Evolutionary conservation across 768 basidiomycete genomes (phyloP).

Genomic region (Lactarius quietus): DNA sequence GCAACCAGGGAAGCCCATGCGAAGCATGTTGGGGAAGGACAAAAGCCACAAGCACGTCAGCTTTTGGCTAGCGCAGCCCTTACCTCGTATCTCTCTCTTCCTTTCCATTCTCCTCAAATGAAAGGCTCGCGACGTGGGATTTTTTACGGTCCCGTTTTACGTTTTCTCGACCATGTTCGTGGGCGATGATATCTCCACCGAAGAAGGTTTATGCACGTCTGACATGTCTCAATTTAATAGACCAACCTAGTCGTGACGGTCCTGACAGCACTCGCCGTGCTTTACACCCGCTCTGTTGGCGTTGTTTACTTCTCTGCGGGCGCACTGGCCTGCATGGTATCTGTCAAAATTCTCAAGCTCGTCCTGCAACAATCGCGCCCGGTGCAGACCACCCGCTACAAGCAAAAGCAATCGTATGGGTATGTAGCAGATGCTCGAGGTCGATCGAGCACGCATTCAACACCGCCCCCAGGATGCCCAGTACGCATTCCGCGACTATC

Average conservation of each 20-base stretch:
- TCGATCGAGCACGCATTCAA: background rate
- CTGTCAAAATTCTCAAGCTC: constrained; percentile 60
- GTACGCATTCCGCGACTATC: constrained; percentile 73
- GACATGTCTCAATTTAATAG: constrained; percentile 36
- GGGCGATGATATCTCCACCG: background rate
- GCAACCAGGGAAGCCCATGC: background rate
- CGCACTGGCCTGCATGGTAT: constrained; percentile 50
- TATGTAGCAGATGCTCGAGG: constrained; percentile 34
- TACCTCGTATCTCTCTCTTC: background rate
- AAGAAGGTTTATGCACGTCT: constrained; percentile 5
- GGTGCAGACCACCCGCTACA: constrained; percentile 33
- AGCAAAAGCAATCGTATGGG: constrained; percentile 63
- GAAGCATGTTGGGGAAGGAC: background rate
- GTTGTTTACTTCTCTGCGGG: constrained; percentile 58
- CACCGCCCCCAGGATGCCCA: constrained; percentile 63
- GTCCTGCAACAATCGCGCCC: constrained; percentile 66
- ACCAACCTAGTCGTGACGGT: constrained; percentile 54
- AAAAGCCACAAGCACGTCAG: background rate
- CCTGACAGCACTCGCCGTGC: constrained; percentile 45
- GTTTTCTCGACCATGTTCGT: constrained; percentile 25
- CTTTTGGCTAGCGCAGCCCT: background rate
- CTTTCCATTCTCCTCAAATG: constrained; percentile 7
- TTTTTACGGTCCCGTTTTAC: background rate
- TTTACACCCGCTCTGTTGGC: constrained; percentile 62
- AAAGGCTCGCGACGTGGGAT: background rate